A percentile compares a stretch with the other conserved stretches of the same genome.
Conservation (phyloP, 352 stramenopile species). For the Paralagenidium karlingii region DNA sequence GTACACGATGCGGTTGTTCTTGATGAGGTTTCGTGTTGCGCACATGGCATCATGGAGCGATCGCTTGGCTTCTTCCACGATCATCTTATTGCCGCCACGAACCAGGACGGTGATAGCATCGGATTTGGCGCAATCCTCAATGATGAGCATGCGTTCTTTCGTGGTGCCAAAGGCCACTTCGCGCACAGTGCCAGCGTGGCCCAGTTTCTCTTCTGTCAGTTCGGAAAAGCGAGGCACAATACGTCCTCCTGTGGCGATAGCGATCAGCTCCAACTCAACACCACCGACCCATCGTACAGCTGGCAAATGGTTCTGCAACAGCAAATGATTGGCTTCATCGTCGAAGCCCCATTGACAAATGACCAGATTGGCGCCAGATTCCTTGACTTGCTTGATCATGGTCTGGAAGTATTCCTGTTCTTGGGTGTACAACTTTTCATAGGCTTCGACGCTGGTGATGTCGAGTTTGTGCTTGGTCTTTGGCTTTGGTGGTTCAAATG, state of each 20-base stretch:
- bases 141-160: constrained; percentile 96
- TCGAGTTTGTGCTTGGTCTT: constrained; percentile 99
- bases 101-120: constrained; percentile 98
- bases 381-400: constrained; percentile 99
- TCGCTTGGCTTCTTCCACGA: constrained; percentile 98
- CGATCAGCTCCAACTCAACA: constrained; percentile 99
- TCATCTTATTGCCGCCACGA: constrained; percentile 98
- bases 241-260: constrained; percentile 96
- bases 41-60: constrained; percentile 99
- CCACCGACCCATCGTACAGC: constrained; percentile 98
- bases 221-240: constrained; percentile 99
- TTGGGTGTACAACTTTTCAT: constrained; percentile 93
- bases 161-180: constrained; percentile 97
- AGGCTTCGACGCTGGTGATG: constrained; percentile 96
- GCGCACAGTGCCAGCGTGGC: constrained; percentile 86
- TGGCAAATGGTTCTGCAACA: constrained; percentile 95
- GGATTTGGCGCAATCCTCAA: constrained; percentile 97
- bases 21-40: constrained; percentile 98
- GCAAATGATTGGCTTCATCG: constrained; percentile 98
- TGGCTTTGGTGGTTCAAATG: constrained; percentile 98
- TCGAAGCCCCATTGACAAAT: constrained; percentile 99
- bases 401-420: constrained; percentile 99
- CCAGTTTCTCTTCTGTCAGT: constrained; percentile 95
- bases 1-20: constrained; percentile 99
- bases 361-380: constrained; percentile 96